A percentile compares a stretch with the other conserved stretches of the same genome.
These are phyloP conservation scores for Wickerhamomyces tratensis DNA, from an alignment of 805 yeast genomes.

Conservation along the genomic window DNA sequence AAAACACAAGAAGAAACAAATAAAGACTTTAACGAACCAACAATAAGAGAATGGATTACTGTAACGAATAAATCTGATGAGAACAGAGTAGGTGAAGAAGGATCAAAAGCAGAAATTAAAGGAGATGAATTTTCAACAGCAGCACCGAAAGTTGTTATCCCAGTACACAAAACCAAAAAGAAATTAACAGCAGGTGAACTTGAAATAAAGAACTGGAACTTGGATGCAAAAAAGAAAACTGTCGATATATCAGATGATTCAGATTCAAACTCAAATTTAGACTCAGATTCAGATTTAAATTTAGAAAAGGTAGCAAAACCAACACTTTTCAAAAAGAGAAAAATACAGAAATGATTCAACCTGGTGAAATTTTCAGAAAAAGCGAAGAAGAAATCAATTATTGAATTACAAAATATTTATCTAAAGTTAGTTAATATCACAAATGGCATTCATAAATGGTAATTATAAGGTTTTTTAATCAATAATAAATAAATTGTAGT, in stretches of 20 bases:
- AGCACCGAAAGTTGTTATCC: neutral
- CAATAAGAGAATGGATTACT: conserved; percentile 9
- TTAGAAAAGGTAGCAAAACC: too few relatives aligned
- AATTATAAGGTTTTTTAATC: too few relatives aligned
- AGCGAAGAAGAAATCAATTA: too few relatives aligned
- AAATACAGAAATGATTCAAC: too few relatives aligned
- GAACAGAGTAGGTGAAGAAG: neutral
- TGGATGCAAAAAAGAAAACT: conserved; percentile 9
- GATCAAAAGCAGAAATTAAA: neutral
- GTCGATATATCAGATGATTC: conserved; percentile 7
- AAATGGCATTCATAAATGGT: too few relatives aligned
- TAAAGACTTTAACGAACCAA: neutral
- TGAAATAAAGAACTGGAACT: conserved; percentile 20
- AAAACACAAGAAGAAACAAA: conserved; percentile 1
- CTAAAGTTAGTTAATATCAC: too few relatives aligned
- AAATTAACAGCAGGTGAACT: conserved; percentile 8
- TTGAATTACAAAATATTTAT: too few relatives aligned
- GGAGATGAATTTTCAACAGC: neutral
- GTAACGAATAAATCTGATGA: neutral
- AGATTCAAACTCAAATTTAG: conserved; percentile 2
- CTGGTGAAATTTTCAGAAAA: too few relatives aligned
- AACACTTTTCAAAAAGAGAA: too few relatives aligned
- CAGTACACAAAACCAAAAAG: neutral
- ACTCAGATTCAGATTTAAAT: too few relatives aligned
- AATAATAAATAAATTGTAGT: too few relatives aligned